Evolutionary conservation across 2,329 filamentous ascomycete genomes (phyloP).

Genomic region (Xylariaceae sp.): DNA sequence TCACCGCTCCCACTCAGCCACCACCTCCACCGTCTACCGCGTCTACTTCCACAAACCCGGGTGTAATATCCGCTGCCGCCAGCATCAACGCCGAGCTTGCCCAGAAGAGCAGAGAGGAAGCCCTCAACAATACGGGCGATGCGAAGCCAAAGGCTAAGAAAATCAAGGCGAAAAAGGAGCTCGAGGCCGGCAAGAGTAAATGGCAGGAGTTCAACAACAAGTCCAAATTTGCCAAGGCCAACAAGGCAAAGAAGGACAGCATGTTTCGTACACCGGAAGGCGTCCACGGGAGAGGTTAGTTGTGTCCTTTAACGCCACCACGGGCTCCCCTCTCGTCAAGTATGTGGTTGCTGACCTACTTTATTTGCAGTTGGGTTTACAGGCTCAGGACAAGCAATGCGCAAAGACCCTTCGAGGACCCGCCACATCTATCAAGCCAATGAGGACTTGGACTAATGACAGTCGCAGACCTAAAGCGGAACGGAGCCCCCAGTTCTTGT

Average conservation of each 20-base stretch:
- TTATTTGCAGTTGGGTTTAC: conserved; percentile 79
- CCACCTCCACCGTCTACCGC: conserved; percentile 29
- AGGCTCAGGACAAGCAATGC: conserved; percentile 92
- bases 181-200: conserved; percentile 85
- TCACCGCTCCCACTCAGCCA: conserved; percentile 34
- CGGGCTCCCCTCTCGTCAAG: not conserved
- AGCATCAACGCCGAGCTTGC: conserved; percentile 52
- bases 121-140: conserved; percentile 60
- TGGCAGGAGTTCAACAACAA: conserved; percentile 93
- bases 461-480: conserved; percentile 26
- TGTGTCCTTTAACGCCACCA: not conserved
- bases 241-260: conserved; percentile 74
- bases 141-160: conserved; percentile 81
- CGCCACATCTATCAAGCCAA: conserved; percentile 80
- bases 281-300: conserved; percentile 76
- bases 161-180: conserved; percentile 83
- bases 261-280: conserved; percentile 95
- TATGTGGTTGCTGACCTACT: conserved; percentile 29
- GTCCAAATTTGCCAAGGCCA: conserved; percentile 60
- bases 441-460: conserved; percentile 64
- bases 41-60: conserved; percentile 38
- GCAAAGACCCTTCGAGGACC: conserved; percentile 78
- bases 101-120: conserved; percentile 52
- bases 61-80: conserved; percentile 54
- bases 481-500: conserved; percentile 8